These are phyloP conservation scores for Saccharomycopsis oosterbeekiorum DNA, from an alignment of 805 yeast genomes.

Conservation along the genomic window DNA sequence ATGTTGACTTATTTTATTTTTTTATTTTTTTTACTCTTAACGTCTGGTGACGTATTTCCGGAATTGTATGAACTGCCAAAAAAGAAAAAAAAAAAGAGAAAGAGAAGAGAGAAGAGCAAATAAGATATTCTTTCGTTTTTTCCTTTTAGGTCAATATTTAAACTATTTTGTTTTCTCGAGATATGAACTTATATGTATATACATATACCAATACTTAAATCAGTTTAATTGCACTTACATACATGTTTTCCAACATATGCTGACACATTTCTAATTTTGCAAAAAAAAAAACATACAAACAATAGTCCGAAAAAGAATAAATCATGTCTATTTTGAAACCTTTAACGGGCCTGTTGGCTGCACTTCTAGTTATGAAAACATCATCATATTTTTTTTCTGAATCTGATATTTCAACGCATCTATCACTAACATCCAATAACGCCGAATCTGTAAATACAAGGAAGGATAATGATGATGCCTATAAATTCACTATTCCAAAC, in stretches of 20 bases:
- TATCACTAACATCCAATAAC: background rate
- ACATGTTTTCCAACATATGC: too few relatives aligned
- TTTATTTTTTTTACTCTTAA: too few relatives aligned
- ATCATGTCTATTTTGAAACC: background rate
- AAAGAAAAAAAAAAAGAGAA: background rate
- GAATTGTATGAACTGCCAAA: background rate
- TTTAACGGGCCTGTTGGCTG: background rate
- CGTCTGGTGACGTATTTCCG: background rate
- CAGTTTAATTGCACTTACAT: too few relatives aligned
- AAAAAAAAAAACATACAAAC: too few relatives aligned
- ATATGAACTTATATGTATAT: too few relatives aligned
- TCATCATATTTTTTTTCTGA: conserved; percentile 1
- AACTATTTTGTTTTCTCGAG: too few relatives aligned
- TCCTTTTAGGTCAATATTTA: background rate
- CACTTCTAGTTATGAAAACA: background rate
- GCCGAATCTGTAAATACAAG: background rate
- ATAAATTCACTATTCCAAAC: background rate
- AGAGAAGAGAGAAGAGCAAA: background rate
- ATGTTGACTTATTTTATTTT: background rate
- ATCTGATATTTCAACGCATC: background rate
- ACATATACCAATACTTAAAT: too few relatives aligned
- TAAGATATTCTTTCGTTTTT: background rate
- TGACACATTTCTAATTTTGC: too few relatives aligned
- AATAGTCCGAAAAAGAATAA: background rate
- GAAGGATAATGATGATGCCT: background rate